These are phyloP conservation scores for Euphorbia peplus DNA, from an alignment of 345 rosid genomes.

Conservation along the genomic window DNA sequence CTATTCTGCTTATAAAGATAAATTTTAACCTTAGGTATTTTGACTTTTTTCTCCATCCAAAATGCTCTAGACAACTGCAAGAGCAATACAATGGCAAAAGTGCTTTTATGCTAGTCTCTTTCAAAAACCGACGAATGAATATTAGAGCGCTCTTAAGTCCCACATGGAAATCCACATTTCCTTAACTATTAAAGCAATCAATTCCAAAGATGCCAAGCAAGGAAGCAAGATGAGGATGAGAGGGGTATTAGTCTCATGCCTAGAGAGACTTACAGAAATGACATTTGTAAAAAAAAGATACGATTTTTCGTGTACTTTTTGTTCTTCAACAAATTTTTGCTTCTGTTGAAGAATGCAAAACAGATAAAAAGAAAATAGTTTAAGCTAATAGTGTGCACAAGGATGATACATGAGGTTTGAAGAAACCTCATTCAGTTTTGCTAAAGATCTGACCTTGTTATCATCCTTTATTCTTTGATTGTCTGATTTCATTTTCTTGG, in stretches of 20 bases:
- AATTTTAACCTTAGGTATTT: not conserved
- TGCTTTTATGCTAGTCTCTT: not conserved
- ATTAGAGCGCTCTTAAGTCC: not conserved
- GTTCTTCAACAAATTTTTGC: not conserved
- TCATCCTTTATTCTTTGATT: too few species aligned
- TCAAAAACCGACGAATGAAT: not conserved
- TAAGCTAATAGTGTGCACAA: not conserved
- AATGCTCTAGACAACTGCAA: not conserved
- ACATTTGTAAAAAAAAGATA: not conserved
- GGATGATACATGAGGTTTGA: not conserved
- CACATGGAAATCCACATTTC: not conserved
- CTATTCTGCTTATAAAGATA: not conserved
- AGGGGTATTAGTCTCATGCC: not conserved
- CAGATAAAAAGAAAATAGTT: not conserved
- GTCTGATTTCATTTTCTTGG: not conserved
- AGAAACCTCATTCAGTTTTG: not conserved
- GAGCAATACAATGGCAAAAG: not conserved
- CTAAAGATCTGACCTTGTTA: not conserved
- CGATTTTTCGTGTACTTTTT: too few species aligned
- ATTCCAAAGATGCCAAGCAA: not conserved
- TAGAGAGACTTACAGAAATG: not conserved
- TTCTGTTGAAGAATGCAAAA: too few species aligned
- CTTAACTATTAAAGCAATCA: not conserved
- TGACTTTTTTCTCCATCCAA: not conserved
- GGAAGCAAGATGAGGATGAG: not conserved